Conservation (phyloP, 73 alveolate species). For the Loxodes magnus region DNA sequence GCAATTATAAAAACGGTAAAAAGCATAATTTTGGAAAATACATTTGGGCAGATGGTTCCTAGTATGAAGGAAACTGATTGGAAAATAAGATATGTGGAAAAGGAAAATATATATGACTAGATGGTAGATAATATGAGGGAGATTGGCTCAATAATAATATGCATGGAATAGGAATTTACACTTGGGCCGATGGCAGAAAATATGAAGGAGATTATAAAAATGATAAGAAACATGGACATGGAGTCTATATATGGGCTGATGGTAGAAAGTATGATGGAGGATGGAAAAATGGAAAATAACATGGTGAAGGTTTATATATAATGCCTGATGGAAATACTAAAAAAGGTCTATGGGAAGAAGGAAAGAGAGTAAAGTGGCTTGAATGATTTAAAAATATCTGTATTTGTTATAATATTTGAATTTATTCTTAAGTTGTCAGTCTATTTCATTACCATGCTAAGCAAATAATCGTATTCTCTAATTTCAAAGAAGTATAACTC, state of each 20-base stretch:
- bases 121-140: conserved; percentile 31
- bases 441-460: no score
- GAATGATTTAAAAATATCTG: no score
- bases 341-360: conserved; percentile 41
- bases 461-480: no score
- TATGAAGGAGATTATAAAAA: conserved; percentile 50
- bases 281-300: conserved; percentile 14
- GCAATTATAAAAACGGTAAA: conserved; percentile 32
- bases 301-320: conserved; percentile 27
- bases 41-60: conserved; percentile 31
- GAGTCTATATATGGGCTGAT: conserved; percentile 43
- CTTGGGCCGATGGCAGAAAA: conserved; percentile 30
- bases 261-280: conserved; percentile 32
- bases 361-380: no score
- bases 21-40: conserved; percentile 32
- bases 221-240: conserved; percentile 53
- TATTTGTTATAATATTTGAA: no score
- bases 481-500: no score
- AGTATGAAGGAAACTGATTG: conserved; percentile 2
- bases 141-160: conserved; percentile 34
- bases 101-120: conserved; percentile 38
- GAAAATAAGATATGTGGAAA: conserved; percentile 29
- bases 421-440: no score
- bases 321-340: conserved; percentile 33
- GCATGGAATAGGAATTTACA: conserved; percentile 31